Base-by-base conservation (phyloP, 208 protist genomes). In the Trypanosoma melophagium region DNA sequence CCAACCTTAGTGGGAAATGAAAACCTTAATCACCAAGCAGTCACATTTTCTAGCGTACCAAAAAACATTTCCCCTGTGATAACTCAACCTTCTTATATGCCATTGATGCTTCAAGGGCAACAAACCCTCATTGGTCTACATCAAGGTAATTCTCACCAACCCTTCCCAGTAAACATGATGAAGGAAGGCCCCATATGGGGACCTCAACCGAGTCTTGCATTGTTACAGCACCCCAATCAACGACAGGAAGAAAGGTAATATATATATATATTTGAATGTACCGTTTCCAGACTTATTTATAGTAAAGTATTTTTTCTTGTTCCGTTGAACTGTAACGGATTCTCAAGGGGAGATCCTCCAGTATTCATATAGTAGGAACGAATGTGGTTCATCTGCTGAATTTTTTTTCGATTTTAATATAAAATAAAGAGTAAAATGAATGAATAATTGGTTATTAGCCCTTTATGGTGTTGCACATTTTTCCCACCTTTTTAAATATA, bases 101-200 rank as follows among this genome's bases (percentile, higher is more conserved):
- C 79, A 2, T 87, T 95, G 60, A 69, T 95, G 49, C 51, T 95
- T 50, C 77, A 77, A 59, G 83, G 78, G 3, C 47, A 71, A 35
- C 89, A 94, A 55, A 69, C 85, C 41, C 60, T 93, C 52, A 79
- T 93, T 66, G 78, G 80, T 9, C 63, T 93, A 19, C 84, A 72
- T 16, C 79, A 83, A 42, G 56, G 50, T 7, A 64, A 72, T 24
- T 66, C 76, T 14, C 74, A 76, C 14, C 76, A 74, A n/a, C 70
- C 69, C 25, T 83, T 87, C 62, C 67, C 72, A 13, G 80, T 86
- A 65, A 76, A 84, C 54, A 81, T 87, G 19, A 65, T 76, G 62
- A 70, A 66, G 28, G 63, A 69, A 16, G 40, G 51, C 25, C 21
- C 42, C 17, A 42, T 74, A 40, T 74, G 59, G 69, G 69, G 60